phyloP scores from a whole-genome alignment of 192 early-diverging fungal genomes.

The Coemansia sp. region DNA sequence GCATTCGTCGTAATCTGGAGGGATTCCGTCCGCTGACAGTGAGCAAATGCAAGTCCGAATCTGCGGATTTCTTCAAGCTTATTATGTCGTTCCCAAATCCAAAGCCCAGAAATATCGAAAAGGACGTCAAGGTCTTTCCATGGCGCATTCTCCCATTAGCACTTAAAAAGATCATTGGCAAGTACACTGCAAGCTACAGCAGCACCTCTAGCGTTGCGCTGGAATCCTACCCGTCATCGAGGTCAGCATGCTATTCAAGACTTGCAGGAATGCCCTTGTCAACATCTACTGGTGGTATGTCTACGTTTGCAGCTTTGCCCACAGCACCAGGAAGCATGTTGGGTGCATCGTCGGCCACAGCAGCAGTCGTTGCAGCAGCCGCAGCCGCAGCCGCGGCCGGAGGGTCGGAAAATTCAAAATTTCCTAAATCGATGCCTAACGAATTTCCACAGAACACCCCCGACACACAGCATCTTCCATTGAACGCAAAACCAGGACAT shows the following conservation, averaged over 20 bases:
- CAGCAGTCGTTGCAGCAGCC: conserved; percentile 28
- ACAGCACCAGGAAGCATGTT: conserved; percentile 11
- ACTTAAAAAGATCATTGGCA: conserved; percentile 77
- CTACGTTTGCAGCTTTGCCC: conserved; percentile 21
- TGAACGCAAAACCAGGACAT: neutral
- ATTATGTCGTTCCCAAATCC: conserved; percentile 84
- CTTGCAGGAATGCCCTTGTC: conserved; percentile 26
- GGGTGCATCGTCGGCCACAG: conserved; percentile 23
- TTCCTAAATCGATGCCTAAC: neutral
- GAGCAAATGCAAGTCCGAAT: conserved; percentile 75
- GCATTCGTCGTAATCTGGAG: conserved; percentile 84
- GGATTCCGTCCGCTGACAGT: conserved; percentile 77
- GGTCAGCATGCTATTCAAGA: conserved; percentile 20
- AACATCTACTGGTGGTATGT: conserved; percentile 27
- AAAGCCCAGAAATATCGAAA: conserved; percentile 84
- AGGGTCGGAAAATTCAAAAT: neutral
- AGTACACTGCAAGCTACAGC: conserved; percentile 60
- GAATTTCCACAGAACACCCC: neutral
- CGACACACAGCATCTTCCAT: neutral
- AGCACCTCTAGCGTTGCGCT: conserved; percentile 31
- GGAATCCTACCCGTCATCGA: conserved; percentile 25
- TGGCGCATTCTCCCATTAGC: conserved; percentile 74
- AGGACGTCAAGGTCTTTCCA: conserved; percentile 85
- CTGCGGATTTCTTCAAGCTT: conserved; percentile 75
- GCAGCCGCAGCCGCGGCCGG: neutral